phyloP scores from a whole-genome alignment of 805 yeast species.

The Hyphopichia homilentoma region DNA sequence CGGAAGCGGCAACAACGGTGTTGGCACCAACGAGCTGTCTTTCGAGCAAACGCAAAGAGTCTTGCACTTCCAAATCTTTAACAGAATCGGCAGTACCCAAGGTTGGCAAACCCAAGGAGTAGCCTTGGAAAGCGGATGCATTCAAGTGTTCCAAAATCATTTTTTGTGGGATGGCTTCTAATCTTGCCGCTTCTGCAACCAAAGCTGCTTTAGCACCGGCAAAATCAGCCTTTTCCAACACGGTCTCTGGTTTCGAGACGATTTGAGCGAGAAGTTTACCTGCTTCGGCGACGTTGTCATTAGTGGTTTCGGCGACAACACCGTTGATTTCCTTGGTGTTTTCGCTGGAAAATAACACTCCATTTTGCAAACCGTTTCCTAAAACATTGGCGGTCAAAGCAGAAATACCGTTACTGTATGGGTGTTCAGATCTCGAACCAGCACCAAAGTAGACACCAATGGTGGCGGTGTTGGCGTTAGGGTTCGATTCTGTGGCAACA shows the following conservation, averaged over 20 bases:
- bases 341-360: slow-evolving; percentile 53
- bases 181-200: slow-evolving; percentile 43
- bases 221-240: slow-evolving; percentile 43
- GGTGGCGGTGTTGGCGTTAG: slow-evolving; percentile 52
- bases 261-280: slow-evolving; percentile 47
- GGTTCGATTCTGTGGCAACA: slow-evolving; percentile 64
- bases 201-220: slow-evolving; percentile 45
- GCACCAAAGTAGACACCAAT: slow-evolving; percentile 71
- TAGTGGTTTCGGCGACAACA: slow-evolving; percentile 51
- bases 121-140: slow-evolving; percentile 84
- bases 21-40: slow-evolving; percentile 60
- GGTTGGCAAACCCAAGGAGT: slow-evolving; percentile 72
- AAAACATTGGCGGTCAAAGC: slow-evolving; percentile 56
- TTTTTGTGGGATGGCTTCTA: slow-evolving; percentile 54
- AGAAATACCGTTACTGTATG: slow-evolving; percentile 80
- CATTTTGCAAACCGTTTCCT: slow-evolving; percentile 41
- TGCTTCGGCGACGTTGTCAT: slow-evolving; percentile 50
- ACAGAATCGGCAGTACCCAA: slow-evolving; percentile 71
- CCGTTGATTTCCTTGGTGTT: slow-evolving; percentile 65
- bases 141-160: slow-evolving; percentile 72
- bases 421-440: slow-evolving; percentile 76
- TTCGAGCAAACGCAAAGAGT: slow-evolving; percentile 52
- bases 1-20: slow-evolving; percentile 66
- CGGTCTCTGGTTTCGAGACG: slow-evolving; percentile 33
- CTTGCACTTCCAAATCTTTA: slow-evolving; percentile 53